phyloP scores from a whole-genome alignment of 202 grass and related monocot genomes.

The Setaria viridis region DNA sequence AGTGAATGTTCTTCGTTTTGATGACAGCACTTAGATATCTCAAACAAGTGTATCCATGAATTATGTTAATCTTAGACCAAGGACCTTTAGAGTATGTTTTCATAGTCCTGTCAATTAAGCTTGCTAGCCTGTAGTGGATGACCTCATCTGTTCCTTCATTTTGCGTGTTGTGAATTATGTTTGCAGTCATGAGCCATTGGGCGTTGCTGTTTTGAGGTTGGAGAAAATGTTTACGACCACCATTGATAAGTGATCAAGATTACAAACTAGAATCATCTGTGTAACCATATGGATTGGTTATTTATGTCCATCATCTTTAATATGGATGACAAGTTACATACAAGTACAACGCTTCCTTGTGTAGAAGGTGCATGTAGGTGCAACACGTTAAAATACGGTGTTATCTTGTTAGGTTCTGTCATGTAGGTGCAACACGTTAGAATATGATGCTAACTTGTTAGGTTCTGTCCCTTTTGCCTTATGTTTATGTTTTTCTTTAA shows the following conservation, averaged over 20 bases:
- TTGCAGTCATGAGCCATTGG: neutral
- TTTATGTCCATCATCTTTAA: neutral
- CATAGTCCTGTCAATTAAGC: neutral
- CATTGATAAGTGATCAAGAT: neutral
- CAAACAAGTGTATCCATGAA: neutral
- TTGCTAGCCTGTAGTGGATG: no score
- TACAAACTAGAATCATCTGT: neutral
- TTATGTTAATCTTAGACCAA: no score
- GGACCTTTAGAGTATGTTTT: no score
- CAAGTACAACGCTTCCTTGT: neutral
- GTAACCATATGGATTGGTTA: neutral
- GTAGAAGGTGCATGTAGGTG: neutral
- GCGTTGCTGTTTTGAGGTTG: neutral
- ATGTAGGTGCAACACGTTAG: neutral
- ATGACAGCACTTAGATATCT: neutral
- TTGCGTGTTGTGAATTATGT: neutral
- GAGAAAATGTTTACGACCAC: neutral
- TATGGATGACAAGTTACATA: neutral
- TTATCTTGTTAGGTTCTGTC: no score
- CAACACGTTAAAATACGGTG: neutral
- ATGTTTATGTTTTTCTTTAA: neutral
- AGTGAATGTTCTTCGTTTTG: neutral
- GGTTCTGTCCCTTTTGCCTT: neutral
- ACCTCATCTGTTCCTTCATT: neutral
- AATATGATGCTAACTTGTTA: neutral